Evolutionary conservation across 805 yeast genomes (phyloP).

Genomic region (Scheffersomyces coipomensis): DNA sequence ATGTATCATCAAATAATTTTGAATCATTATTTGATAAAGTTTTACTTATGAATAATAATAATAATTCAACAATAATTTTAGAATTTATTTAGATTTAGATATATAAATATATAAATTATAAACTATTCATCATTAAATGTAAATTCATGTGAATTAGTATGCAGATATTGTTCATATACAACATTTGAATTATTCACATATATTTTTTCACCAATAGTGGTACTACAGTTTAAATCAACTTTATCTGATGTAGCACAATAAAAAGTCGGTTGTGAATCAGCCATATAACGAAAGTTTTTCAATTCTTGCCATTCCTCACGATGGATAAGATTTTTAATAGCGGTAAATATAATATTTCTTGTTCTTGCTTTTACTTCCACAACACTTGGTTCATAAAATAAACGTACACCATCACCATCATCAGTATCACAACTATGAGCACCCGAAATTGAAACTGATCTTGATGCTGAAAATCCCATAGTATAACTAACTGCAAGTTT

Average conservation of each 20-base stretch:
- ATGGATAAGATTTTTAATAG: slow-evolving; percentile 2
- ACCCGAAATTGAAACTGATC: slow-evolving; percentile 9
- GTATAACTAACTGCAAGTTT: too few relatives aligned
- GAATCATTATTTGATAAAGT: slow-evolving; percentile 1
- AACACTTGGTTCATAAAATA: slow-evolving; percentile 14
- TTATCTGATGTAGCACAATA: slow-evolving; percentile 16
- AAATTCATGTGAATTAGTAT: too few relatives aligned
- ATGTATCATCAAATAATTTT: slow-evolving; percentile 4
- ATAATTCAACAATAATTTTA: neutral
- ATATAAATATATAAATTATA: too few relatives aligned
- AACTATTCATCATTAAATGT: too few relatives aligned
- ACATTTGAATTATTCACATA: too few relatives aligned
- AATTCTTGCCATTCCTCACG: slow-evolving; percentile 8
- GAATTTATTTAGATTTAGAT: neutral
- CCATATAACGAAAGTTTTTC: slow-evolving; percentile 6
- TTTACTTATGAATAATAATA: neutral
- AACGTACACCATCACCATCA: slow-evolving; percentile 11
- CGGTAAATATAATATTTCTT: slow-evolving; percentile 9
- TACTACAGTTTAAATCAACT: slow-evolving; percentile 14
- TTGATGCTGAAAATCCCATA: slow-evolving; percentile 6
- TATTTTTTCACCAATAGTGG: too few relatives aligned
- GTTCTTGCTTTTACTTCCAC: slow-evolving; percentile 7
- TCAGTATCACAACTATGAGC: slow-evolving; percentile 12
- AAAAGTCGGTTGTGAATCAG: slow-evolving; percentile 13
- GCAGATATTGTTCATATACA: too few relatives aligned